phyloP scores from a whole-genome alignment of 2,329 filamentous ascomycete species.

The Ceratocystiopsis sp. region DNA sequence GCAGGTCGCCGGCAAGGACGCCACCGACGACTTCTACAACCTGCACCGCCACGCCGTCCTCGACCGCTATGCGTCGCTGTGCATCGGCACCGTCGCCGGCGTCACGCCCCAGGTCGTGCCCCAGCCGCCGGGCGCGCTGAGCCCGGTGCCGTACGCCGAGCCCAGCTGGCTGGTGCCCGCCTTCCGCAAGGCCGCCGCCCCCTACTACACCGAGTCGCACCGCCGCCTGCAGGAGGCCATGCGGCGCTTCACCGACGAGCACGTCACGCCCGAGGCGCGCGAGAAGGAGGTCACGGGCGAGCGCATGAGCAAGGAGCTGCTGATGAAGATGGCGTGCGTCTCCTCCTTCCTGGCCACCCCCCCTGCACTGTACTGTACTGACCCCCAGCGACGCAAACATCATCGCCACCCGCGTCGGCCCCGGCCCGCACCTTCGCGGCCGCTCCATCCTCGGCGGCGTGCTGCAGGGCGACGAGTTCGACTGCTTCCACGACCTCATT shows the following conservation, averaged over 20 bases:
- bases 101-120: constrained; percentile 61
- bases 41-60: constrained; percentile 83
- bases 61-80: constrained; percentile 57
- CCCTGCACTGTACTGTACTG: too few relatives aligned
- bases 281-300: constrained; percentile 59
- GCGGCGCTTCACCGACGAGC: constrained; percentile 53
- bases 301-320: constrained; percentile 53
- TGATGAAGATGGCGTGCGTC: constrained; percentile 50
- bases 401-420: constrained; percentile 67
- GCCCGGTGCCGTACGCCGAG: constrained; percentile 66
- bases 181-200: constrained; percentile 62
- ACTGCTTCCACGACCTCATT: constrained; percentile 75
- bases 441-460: constrained; percentile 50
- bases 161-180: constrained; percentile 64
- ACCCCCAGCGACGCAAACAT: constrained; percentile 36
- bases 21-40: constrained; percentile 77
- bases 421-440: constrained; percentile 65
- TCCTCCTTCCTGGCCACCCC: too few relatives aligned
- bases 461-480: constrained; percentile 63
- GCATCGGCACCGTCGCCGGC: constrained; percentile 57
- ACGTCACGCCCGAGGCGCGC: constrained; percentile 58
- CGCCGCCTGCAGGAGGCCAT: constrained; percentile 49
- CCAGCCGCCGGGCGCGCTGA: constrained; percentile 53
- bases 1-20: constrained; percentile 68
- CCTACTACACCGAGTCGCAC: constrained; percentile 68